Evolutionary conservation across 352 stramenopile species (phyloP).

Genomic region (Pythium utonaiense): DNA sequence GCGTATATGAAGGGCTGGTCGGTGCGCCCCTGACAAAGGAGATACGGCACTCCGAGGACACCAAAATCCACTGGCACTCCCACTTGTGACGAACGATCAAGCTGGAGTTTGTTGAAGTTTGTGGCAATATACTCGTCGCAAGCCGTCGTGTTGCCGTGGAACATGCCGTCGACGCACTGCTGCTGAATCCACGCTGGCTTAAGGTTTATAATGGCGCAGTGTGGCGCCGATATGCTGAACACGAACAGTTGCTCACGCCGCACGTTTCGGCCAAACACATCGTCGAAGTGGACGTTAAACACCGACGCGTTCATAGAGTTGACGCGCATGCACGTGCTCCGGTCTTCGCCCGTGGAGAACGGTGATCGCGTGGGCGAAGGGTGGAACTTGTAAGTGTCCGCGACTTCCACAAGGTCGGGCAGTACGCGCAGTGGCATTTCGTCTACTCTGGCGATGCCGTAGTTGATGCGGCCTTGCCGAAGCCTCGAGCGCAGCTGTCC

Average conservation of each 20-base stretch:
- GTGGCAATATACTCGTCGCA: slow-evolving; percentile 32
- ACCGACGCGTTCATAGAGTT: slow-evolving; percentile 22
- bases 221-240: slow-evolving; percentile 34
- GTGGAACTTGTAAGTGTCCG: slow-evolving; percentile 19
- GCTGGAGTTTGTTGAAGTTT: slow-evolving; percentile 27
- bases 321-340: slow-evolving; percentile 7
- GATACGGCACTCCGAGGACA: slow-evolving; percentile 20
- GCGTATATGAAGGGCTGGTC: slow-evolving; percentile 24
- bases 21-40: slow-evolving; percentile 26
- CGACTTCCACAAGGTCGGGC: slow-evolving; percentile 28
- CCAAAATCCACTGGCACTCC: slow-evolving; percentile 29
- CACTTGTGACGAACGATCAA: slow-evolving; percentile 23
- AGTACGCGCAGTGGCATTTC: slow-evolving; percentile 25
- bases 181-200: too few species aligned
- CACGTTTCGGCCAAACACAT: slow-evolving; percentile 27
- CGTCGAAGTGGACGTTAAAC: slow-evolving; percentile 24
- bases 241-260: slow-evolving; percentile 25
- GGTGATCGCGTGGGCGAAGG: slow-evolving; percentile 19
- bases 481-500: slow-evolving; percentile 32
- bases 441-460: slow-evolving; percentile 33
- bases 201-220: slow-evolving; percentile 35
- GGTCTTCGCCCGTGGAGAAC: slow-evolving; percentile 20
- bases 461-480: slow-evolving; percentile 35
- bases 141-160: slow-evolving; percentile 16
- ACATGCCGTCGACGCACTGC: slow-evolving; percentile 24